These are phyloP conservation scores for Hanseniaspora occidentalis DNA, from an alignment of 805 yeast genomes.

Conservation along the genomic window DNA sequence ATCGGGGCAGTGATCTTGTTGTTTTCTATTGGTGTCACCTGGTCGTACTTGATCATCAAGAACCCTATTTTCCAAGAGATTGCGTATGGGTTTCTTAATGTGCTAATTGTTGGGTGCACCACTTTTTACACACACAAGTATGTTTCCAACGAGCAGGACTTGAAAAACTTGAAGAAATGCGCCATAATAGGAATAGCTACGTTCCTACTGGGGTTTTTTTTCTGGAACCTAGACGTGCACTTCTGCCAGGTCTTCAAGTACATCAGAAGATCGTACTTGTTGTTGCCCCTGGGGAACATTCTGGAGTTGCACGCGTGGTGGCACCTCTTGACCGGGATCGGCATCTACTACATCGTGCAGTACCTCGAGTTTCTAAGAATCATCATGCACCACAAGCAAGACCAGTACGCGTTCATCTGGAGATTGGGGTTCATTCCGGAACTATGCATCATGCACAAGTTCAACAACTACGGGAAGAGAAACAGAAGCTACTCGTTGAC, in stretches of 20 bases:
- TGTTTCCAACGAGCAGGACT: constrained; percentile 38
- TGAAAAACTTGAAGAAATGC: constrained; percentile 38
- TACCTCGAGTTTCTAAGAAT: constrained; percentile 66
- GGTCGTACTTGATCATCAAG: constrained; percentile 55
- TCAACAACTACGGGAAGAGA: neutral
- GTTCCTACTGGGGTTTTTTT: constrained; percentile 62
- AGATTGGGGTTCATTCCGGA: constrained; percentile 48
- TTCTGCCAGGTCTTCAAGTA: constrained; percentile 49
- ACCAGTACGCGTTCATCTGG: constrained; percentile 47
- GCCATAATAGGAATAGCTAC: constrained; percentile 47
- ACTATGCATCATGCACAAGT: constrained; percentile 17
- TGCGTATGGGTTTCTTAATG: constrained; percentile 69
- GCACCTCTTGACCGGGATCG: constrained; percentile 80
- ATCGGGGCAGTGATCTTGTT: constrained; percentile 36
- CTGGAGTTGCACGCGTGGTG: constrained; percentile 97
- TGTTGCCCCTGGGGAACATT: constrained; percentile 67
- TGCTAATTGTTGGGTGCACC: constrained; percentile 55
- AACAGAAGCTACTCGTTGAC: neutral
- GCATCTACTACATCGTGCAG: constrained; percentile 75
- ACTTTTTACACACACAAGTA: constrained; percentile 35
- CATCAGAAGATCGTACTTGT: constrained; percentile 53
- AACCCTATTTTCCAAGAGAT: constrained; percentile 85
- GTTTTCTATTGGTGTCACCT: constrained; percentile 53
- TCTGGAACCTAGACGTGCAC: constrained; percentile 86
- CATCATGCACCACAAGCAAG: constrained; percentile 45